phyloP scores from a whole-genome alignment of 2,329 filamentous ascomycete species.

The Xylariales sp. region DNA sequence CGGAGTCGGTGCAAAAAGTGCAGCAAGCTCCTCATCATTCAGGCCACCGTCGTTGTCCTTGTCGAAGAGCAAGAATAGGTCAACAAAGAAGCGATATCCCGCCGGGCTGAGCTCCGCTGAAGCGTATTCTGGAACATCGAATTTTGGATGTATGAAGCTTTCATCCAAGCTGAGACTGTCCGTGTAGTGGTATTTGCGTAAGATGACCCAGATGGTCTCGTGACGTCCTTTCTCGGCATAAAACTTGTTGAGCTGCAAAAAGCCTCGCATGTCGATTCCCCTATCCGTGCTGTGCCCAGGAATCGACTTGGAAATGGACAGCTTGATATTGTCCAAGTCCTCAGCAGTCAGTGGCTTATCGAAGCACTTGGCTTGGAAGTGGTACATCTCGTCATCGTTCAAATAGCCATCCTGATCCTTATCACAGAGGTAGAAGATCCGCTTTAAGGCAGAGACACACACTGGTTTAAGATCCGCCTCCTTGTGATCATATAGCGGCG shows the following conservation, averaged over 20 bases:
- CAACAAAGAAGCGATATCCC: slow-evolving; percentile 96
- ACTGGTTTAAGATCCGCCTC: slow-evolving; percentile 84
- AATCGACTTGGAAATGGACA: slow-evolving; percentile 69
- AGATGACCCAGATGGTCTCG: slow-evolving; percentile 96
- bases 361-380: slow-evolving; percentile 90
- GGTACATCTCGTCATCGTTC: slow-evolving; percentile 83
- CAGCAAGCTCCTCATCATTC: slow-evolving; percentile 77
- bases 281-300: slow-evolving; percentile 58
- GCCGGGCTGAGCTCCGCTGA: slow-evolving; percentile 92
- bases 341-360: slow-evolving; percentile 77
- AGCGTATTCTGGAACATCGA: slow-evolving; percentile 87
- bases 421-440: slow-evolving; percentile 94
- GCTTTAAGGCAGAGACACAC: slow-evolving; percentile 77
- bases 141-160: slow-evolving; percentile 85
- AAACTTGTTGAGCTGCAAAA: slow-evolving; percentile 87
- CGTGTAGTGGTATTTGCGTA: slow-evolving; percentile 92
- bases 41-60: slow-evolving; percentile 96
- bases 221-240: slow-evolving; percentile 97
- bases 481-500: slow-evolving; percentile 94
- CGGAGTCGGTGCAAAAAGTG: slow-evolving; percentile 88
- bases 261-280: slow-evolving; percentile 79
- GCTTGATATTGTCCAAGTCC: slow-evolving; percentile 87
- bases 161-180: slow-evolving; percentile 92
- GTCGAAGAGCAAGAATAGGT: slow-evolving; percentile 90
- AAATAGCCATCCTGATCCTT: slow-evolving; percentile 93